phyloP scores from a whole-genome alignment of 148 eudicot genomes.

The Tetragonia tetragonoides region DNA sequence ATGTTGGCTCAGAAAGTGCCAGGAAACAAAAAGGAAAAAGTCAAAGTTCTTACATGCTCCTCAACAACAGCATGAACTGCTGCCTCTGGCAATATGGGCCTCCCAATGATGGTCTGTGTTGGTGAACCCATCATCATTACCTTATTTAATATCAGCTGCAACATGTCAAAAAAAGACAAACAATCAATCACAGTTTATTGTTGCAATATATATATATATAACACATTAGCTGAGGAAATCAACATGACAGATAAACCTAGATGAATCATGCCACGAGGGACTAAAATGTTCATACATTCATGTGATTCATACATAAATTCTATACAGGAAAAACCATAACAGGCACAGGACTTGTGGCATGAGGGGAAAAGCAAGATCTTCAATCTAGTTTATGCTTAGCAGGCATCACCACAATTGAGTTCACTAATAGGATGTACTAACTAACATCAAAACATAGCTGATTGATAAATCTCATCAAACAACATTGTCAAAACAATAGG shows the following conservation, averaged over 20 bases:
- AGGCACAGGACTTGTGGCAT: too few species aligned
- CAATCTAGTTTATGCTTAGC: too few species aligned
- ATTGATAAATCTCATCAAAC: not conserved
- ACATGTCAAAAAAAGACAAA: conserved; percentile 17
- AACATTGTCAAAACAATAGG: not conserved
- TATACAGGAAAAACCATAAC: too few species aligned
- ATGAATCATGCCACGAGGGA: not conserved
- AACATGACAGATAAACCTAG: not conserved
- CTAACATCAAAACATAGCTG: too few species aligned
- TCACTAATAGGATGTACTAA: too few species aligned
- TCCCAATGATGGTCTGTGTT: conserved; percentile 84
- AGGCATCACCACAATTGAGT: too few species aligned
- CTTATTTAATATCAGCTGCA: conserved; percentile 78
- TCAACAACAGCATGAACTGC: conserved; percentile 93
- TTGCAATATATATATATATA: not conserved
- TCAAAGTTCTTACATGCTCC: conserved; percentile 71
- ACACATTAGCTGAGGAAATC: not conserved
- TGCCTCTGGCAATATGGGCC: conserved; percentile 83
- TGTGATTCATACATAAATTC: not conserved
- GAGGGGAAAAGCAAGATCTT: too few species aligned
- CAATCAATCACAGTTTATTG: not conserved
- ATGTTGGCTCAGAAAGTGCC: not conserved
- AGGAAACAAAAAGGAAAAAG: not conserved
- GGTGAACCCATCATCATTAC: conserved; percentile 82
- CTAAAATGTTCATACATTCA: not conserved